Base-by-base conservation (phyloP, 805 yeast species). In the Wickerhamomyces xylosicus region DNA sequence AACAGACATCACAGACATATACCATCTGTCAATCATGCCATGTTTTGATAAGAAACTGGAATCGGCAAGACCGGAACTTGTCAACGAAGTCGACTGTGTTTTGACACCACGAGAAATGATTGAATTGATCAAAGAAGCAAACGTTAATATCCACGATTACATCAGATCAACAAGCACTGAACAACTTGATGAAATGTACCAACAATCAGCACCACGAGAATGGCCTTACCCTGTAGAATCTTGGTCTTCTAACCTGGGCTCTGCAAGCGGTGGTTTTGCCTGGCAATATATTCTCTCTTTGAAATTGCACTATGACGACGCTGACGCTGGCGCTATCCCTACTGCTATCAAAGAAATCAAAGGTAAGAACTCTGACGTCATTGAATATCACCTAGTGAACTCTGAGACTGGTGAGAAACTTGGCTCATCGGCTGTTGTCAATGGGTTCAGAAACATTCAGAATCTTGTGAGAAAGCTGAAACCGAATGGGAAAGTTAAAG, bases 41-140 rank as follows among this genome's bases (percentile, higher is more conserved):
- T 90, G 97, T 52, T 92, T 92, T 57, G 98, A 92, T 58, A 92
- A 92, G 62, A 92, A 92, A 58, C 69, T 89, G 33, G 98, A 92
- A 62, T 92, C 96, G 20, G 87, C 95, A 3, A 69, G 97, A 44
- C 79, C 84, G 0, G 95, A 85, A 47, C 52, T 54, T 11, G 45
- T 42, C 25, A 58, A 62, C 10, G 95, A 86, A 52, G 97, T 92
- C 11, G 97, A 92, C 57, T 85, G 96, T 63, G 98, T 92, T 3
- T 72, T 92, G 18, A 92, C 98, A 0, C 87, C 97, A 11, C 79
- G 77, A 48, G 98, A 92, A 54, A 61, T 92, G 31, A 69, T 89
- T 1, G 83, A 84, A 41, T 60, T 92, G 59, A 54, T 86, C 34
- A 72, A 72, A 22, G 83, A 77, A 20, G 69, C 75, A 37, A 50